A percentile compares a stretch with the other conserved stretches of the same genome.
These are phyloP conservation scores for Chlorociboria aeruginascens DNA, from an alignment of 495 filamentous ascomycete genomes.

Conservation along the genomic window DNA sequence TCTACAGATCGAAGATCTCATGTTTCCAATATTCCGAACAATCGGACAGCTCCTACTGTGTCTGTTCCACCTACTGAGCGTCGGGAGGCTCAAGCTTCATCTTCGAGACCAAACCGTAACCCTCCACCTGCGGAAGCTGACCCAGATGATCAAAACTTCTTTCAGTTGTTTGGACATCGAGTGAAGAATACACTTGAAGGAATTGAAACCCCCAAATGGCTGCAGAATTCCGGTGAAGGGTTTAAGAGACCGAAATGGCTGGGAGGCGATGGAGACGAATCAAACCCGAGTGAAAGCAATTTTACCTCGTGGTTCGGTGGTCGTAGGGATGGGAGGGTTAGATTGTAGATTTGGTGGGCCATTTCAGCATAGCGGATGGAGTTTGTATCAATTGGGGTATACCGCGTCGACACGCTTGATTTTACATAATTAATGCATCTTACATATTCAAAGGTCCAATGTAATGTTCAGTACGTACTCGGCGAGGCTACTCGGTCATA, in stretches of 20 bases:
- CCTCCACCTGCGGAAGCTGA: slow-evolving; percentile 5
- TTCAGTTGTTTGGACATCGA: slow-evolving; percentile 69
- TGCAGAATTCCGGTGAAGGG: slow-evolving; percentile 49
- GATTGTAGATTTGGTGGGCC: slow-evolving; percentile 9
- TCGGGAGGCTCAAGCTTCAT: slow-evolving; percentile 4
- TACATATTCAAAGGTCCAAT: background rate
- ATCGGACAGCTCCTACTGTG: slow-evolving; percentile 13
- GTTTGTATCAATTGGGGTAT: slow-evolving; percentile 9
- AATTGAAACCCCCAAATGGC: slow-evolving; percentile 67
- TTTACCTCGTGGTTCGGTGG: slow-evolving; percentile 22
- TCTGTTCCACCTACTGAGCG: slow-evolving; percentile 13
- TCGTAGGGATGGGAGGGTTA: slow-evolving; percentile 15
- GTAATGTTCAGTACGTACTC: background rate
- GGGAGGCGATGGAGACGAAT: slow-evolving; percentile 39
- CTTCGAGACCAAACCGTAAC: slow-evolving; percentile 1
- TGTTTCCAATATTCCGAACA: slow-evolving; percentile 17
- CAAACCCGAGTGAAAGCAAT: slow-evolving; percentile 10
- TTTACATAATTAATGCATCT: background rate
- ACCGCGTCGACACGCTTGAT: slow-evolving; percentile 1
- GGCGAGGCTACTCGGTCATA: no score
- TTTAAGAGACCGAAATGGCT: slow-evolving; percentile 81
- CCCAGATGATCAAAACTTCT: slow-evolving; percentile 67
- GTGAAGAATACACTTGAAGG: slow-evolving; percentile 87
- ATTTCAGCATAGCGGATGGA: slow-evolving; percentile 16
- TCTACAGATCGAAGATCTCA: slow-evolving; percentile 3